phyloP scores from a whole-genome alignment of 2,329 filamentous ascomycete genomes.

The Anisogramma anomala region DNA sequence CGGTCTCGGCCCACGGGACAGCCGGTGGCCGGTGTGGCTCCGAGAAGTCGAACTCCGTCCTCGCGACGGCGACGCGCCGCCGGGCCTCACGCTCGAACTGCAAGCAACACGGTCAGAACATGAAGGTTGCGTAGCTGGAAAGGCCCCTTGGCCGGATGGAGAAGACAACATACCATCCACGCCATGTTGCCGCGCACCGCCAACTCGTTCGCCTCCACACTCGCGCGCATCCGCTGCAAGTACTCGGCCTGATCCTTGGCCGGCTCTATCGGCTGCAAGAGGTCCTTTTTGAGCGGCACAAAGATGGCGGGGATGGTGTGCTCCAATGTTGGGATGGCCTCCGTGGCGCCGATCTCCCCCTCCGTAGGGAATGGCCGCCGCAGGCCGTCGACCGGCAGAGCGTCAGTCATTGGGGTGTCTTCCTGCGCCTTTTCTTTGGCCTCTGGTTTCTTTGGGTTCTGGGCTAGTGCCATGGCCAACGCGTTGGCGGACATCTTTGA shows the following conservation, averaged over 20 bases:
- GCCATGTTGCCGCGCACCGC: slow-evolving; percentile 23
- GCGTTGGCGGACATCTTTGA: background rate
- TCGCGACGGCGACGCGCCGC: slow-evolving; percentile 20
- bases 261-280: slow-evolving; percentile 19
- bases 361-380: too few species aligned
- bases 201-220: slow-evolving; percentile 21
- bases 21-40: slow-evolving; percentile 6
- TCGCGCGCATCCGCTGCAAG: slow-evolving; percentile 21
- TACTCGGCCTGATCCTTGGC: slow-evolving; percentile 21
- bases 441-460: background rate
- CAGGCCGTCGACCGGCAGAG: too few species aligned
- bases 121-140: too few species aligned
- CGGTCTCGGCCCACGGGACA: slow-evolving; percentile 18
- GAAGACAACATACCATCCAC: slow-evolving; percentile 16
- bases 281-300: slow-evolving; percentile 23
- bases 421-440: background rate
- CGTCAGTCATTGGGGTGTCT: background rate
- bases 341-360: too few species aligned
- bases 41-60: slow-evolving; percentile 4
- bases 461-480: slow-evolving; percentile 1
- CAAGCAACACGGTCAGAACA: too few species aligned
- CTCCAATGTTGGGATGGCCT: slow-evolving; percentile 20
- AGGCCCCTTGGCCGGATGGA: background rate
- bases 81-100: slow-evolving; percentile 24
- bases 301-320: slow-evolving; percentile 23